These are phyloP conservation scores for Wickerhamiella lipophila DNA, from an alignment of 805 yeast species.

Conservation along the genomic window DNA sequence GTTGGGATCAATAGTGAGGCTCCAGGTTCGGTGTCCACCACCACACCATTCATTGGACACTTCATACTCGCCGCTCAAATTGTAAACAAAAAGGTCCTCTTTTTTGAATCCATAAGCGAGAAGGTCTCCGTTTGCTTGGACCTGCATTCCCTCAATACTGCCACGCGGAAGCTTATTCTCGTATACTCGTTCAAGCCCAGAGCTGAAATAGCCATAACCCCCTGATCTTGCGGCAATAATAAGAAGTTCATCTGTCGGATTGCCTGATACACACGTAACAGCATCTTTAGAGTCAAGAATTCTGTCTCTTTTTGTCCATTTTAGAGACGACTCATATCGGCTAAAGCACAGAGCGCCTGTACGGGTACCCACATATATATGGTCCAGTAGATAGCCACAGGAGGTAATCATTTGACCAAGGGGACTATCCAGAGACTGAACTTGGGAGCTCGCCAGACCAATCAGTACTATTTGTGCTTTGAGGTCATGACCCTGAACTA, in stretches of 20 bases:
- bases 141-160: conserved; percentile 58
- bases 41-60: conserved; percentile 66
- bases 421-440: neutral
- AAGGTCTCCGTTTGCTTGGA: conserved; percentile 33
- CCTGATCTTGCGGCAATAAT: conserved; percentile 22
- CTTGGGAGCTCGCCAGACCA: neutral
- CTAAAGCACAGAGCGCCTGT: conserved; percentile 44
- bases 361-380: conserved; percentile 57
- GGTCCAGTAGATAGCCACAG: conserved; percentile 31
- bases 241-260: neutral
- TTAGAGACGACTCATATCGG: conserved; percentile 31
- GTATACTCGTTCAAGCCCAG: conserved; percentile 11
- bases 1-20: neutral
- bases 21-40: conserved; percentile 83
- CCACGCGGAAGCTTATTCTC: conserved; percentile 62
- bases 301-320: neutral
- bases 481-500: conserved; percentile 60
- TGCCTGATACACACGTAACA: conserved; percentile 19
- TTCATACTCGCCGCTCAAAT: conserved; percentile 65
- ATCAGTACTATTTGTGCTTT: conserved; percentile 37
- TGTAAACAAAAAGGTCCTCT: conserved; percentile 64
- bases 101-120: conserved; percentile 74
- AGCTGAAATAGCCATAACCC: conserved; percentile 17
- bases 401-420: conserved; percentile 39
- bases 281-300: conserved; percentile 19